These are phyloP conservation scores for Escovopsis weberi DNA, from an alignment of 2,329 filamentous ascomycete genomes.

Conservation along the genomic window DNA sequence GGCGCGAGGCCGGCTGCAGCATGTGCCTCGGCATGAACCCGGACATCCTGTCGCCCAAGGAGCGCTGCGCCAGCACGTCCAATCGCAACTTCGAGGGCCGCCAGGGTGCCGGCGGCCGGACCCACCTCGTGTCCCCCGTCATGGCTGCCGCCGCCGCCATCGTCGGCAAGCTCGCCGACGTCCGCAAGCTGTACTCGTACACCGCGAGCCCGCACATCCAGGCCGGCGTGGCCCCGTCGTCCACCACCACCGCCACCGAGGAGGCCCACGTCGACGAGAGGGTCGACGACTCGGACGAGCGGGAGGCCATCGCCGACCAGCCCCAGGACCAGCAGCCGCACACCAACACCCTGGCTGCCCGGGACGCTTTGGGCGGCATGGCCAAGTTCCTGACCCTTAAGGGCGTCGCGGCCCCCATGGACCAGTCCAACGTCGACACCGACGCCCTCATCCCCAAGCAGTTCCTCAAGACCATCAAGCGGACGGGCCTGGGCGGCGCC, in stretches of 20 bases:
- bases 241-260: constrained; percentile 6
- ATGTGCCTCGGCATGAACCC: constrained; percentile 99
- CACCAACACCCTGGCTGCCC: constrained; percentile 43
- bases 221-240: constrained; percentile 28
- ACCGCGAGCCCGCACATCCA: constrained; percentile 45
- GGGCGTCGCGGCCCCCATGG: constrained; percentile 77
- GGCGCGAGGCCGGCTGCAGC: constrained; percentile 94
- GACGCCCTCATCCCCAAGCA: constrained; percentile 99
- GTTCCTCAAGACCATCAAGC: constrained; percentile 98
- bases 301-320: constrained; percentile 39
- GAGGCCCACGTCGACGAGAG: constrained; percentile 39
- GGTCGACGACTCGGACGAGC: constrained; percentile 35
- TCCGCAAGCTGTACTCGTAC: constrained; percentile 60
- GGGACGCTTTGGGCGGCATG: constrained; percentile 43
- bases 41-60: constrained; percentile 81
- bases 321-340: constrained; percentile 50
- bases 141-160: constrained; percentile 92
- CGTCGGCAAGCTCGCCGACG: constrained; percentile 80
- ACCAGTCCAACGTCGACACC: constrained; percentile 89
- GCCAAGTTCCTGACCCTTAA: constrained; percentile 73
- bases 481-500: constrained; percentile 77
- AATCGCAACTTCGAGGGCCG: constrained; percentile 97
- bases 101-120: constrained; percentile 81
- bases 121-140: constrained; percentile 91
- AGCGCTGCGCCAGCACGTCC: constrained; percentile 88